phyloP scores from a whole-genome alignment of 2,329 filamentous ascomycete species.

The Helminthosporium solani region DNA sequence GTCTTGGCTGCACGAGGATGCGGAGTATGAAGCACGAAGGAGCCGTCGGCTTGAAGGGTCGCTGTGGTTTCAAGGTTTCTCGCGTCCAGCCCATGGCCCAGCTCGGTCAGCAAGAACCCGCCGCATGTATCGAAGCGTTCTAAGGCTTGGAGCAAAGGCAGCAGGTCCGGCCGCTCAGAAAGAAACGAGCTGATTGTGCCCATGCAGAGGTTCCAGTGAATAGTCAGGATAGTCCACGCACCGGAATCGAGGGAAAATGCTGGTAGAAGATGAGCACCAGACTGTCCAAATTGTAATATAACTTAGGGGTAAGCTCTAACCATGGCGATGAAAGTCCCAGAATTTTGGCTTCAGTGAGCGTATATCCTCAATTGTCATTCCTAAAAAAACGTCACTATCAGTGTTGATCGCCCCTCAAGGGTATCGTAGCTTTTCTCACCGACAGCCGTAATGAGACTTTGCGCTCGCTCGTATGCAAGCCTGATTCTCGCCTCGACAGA shows the following conservation, averaged over 20 bases:
- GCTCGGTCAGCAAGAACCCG: not conserved
- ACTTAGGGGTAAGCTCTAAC: not conserved
- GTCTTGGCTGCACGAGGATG: constrained; percentile 2
- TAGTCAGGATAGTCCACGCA: constrained; percentile 3
- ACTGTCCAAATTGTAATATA: constrained; percentile 1
- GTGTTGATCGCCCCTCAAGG: constrained; percentile 2
- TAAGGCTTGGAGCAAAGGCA: constrained; percentile 2
- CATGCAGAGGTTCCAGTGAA: constrained; percentile 5
- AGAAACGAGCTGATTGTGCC: constrained; percentile 3
- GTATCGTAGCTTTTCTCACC: constrained; percentile 1
- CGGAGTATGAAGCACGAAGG: not conserved
- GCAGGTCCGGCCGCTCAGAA: constrained; percentile 1
- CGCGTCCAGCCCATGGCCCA: not conserved
- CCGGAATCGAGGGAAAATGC: constrained; percentile 1
- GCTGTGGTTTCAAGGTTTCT: constrained; percentile 1
- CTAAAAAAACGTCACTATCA: constrained; percentile 2
- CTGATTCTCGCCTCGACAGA: constrained; percentile 2
- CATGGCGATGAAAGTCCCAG: constrained; percentile 5
- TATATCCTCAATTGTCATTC: constrained; percentile 3
- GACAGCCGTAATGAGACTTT: constrained; percentile 2
- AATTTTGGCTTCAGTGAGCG: constrained; percentile 4
- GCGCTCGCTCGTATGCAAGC: constrained; percentile 4
- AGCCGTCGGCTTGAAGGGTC: constrained; percentile 1
- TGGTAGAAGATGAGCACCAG: constrained; percentile 1
- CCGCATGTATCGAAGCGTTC: constrained; percentile 4